Conservation (phyloP, 2,329 filamentous ascomycete species). For the Diplodia intermedia region DNA sequence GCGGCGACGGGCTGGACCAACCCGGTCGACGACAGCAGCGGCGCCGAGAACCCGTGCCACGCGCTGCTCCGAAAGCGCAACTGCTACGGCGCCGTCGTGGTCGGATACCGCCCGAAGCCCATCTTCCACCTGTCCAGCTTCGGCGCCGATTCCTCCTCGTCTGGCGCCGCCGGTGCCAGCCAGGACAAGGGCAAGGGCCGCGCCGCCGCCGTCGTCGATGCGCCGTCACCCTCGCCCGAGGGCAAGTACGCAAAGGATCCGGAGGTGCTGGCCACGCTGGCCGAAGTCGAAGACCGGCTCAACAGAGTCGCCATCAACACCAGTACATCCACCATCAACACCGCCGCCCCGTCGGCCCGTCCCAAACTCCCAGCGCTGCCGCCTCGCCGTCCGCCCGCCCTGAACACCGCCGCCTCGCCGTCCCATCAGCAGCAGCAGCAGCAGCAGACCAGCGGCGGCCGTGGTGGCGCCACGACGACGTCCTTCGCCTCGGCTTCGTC, state of each 20-base stretch:
- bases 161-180: too few species aligned
- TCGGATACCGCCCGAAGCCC: constrained; percentile 2
- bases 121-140: neutral
- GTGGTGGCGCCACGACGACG: too few species aligned
- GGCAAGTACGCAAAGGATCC: neutral
- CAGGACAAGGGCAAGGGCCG: neutral
- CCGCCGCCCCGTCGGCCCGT: neutral
- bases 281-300: neutral
- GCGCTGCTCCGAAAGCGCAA: constrained; percentile 1
- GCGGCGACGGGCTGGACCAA: neutral
- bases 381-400: neutral
- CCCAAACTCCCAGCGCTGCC: neutral
- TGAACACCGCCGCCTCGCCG: neutral
- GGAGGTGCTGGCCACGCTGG: neutral
- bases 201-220: neutral
- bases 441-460: neutral
- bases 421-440: neutral
- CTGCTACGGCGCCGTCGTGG: constrained; percentile 15
- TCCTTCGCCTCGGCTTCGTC: too few species aligned
- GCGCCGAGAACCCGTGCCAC: constrained; percentile 3
- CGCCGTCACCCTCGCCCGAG: too few species aligned
- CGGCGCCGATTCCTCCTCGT: too few species aligned
- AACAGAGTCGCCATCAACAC: neutral
- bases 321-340: neutral
- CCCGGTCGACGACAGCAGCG: neutral